phyloP scores from a whole-genome alignment of 805 yeast genomes.

The Diddensiella santjacobensis region DNA sequence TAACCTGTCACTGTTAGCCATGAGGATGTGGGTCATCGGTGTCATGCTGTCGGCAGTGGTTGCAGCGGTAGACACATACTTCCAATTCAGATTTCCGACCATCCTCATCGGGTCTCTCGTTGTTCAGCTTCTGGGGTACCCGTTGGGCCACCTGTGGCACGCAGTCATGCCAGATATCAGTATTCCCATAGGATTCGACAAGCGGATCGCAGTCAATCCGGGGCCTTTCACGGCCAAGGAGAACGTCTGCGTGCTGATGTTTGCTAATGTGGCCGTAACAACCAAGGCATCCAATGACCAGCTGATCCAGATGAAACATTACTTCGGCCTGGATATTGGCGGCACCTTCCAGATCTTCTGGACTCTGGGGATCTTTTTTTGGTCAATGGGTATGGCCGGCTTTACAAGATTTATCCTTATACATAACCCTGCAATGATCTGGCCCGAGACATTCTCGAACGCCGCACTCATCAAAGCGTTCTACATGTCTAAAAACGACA shows the following conservation, averaged over 20 bases:
- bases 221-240: constrained; percentile 61
- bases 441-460: constrained; percentile 55
- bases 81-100: constrained; percentile 50
- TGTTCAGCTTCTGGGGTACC: constrained; percentile 55
- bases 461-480: constrained; percentile 40
- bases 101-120: constrained; percentile 47
- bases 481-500: constrained; percentile 31
- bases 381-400: constrained; percentile 42
- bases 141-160: constrained; percentile 41
- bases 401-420: constrained; percentile 48
- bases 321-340: constrained; percentile 12
- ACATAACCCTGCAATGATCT: constrained; percentile 38
- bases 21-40: background rate
- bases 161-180: constrained; percentile 28
- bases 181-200: constrained; percentile 13
- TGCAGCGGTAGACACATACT: constrained; percentile 34
- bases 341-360: constrained; percentile 42
- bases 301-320: constrained; percentile 15
- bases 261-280: constrained; percentile 41
- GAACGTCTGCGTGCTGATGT: constrained; percentile 53
- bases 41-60: background rate
- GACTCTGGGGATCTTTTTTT: constrained; percentile 43
- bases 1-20: no score
- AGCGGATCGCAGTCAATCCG: constrained; percentile 44
- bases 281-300: constrained; percentile 13